A percentile compares a stretch with the other conserved stretches of the same genome.
phyloP scores from a whole-genome alignment of 208 protist genomes.

The Trypanosoma vivax region DNA sequence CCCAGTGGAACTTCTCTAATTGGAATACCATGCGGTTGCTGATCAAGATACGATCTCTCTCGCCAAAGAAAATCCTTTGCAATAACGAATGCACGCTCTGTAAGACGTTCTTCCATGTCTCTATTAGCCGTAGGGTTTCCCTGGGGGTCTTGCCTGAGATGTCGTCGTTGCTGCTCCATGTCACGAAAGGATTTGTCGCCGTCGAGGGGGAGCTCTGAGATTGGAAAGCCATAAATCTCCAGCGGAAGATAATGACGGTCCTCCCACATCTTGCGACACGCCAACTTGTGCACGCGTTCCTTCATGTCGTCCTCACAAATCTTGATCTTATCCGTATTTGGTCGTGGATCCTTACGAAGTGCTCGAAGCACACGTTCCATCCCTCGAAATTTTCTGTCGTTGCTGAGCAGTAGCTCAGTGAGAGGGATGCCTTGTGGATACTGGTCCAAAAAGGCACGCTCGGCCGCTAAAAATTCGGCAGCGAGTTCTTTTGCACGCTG shows the following conservation, averaged over 20 bases:
- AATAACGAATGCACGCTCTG: conserved; percentile 44
- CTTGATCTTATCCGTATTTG: conserved; percentile 25
- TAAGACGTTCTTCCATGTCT: conserved; percentile 40
- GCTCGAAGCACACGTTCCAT: conserved; percentile 55
- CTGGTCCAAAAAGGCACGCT: conserved; percentile 68
- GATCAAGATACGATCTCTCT: conserved; percentile 70
- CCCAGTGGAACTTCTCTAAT: conserved; percentile 56
- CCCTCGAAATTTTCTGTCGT: conserved; percentile 49
- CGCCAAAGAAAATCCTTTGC: conserved; percentile 48
- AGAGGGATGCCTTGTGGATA: conserved; percentile 59
- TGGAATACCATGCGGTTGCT: conserved; percentile 69
- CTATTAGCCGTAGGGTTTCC: conserved; percentile 13
- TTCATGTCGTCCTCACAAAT: conserved; percentile 59
- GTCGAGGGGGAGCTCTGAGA: conserved; percentile 56
- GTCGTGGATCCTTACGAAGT: conserved; percentile 33
- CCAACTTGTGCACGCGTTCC: conserved; percentile 48
- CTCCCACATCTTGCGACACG: conserved; percentile 34
- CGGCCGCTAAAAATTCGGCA: conserved; percentile 33
- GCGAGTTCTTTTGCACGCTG: conserved; percentile 46
- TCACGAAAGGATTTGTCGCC: conserved; percentile 47
- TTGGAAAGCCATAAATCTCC: conserved; percentile 56
- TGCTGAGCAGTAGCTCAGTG: conserved; percentile 51
- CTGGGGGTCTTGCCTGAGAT: conserved; percentile 16
- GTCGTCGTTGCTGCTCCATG: conserved; percentile 40
- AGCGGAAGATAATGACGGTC: conserved; percentile 66